Evolutionary conservation across 2,329 filamentous ascomycete species (phyloP), one percentile per base, ranked within the genome.

Genomic region (Emericellopsis atlantica): DNA sequence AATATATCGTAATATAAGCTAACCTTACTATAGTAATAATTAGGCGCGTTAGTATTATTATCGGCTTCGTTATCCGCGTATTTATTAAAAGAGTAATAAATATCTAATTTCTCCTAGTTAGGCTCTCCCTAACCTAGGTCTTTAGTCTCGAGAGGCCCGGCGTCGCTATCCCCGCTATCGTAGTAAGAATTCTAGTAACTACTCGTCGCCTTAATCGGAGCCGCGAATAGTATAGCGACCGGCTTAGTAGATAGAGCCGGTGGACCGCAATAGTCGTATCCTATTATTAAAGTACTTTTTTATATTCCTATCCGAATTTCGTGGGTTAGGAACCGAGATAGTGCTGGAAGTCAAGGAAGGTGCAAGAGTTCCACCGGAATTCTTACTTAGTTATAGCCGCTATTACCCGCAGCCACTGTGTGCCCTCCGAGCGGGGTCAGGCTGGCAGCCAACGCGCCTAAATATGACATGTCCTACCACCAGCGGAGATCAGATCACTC

Each of bases 1-100:
- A 61, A 56, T 7, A 46, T 44, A 43, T 67, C 59, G 44, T 65
- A 69, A 50, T 65, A 69, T 4, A 65, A 62, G 4, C 47, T 45
- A 1, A 43, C 4, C 44, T 65, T 66, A 14, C 54, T 62, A 32
- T 59, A 54, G 48, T 67, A 72, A 53, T 67, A 71, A 36, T 51
- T 49, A 9, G 47, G 48, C 9, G 5, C 15, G 24, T 26, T 10
- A 10, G 24, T 26, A 10, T 26, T 10, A 10, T 10, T 26, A 6
- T 26, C 10, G 24, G 24, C 6, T 26, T 26, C 10, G 24, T 26
- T 10, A 10, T 10, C 24, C 10, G 6, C 24, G 24, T 10, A 26
- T 26, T 26, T 10, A 10, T 10, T 10, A 26, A 10, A 26, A 10
- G 24, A 26, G 24, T 10, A 26, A 10, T 10, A 26, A 10, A 6